phyloP scores from a whole-genome alignment of 345 rosid genomes.

The Kandelia obovata region DNA sequence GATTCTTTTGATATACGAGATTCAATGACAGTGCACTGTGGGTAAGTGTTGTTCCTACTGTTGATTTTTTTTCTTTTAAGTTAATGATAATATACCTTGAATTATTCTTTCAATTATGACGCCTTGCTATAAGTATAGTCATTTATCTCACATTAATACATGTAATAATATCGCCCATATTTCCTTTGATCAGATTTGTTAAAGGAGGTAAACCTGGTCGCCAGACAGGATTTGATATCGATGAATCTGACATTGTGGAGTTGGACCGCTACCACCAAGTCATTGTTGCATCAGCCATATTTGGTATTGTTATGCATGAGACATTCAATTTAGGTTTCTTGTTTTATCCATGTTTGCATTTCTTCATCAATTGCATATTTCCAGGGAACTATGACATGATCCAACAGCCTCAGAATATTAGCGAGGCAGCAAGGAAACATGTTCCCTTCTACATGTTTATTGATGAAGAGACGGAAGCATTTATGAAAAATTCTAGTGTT shows the following conservation, averaged over 20 bases:
- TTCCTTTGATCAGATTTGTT: slow-evolving; percentile 48
- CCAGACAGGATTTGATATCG: slow-evolving; percentile 77
- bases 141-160: slow-evolving; percentile 7
- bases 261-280: slow-evolving; percentile 59
- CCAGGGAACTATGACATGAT: slow-evolving; percentile 79
- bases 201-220: slow-evolving; percentile 68
- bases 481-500: slow-evolving; percentile 52
- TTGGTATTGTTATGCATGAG: slow-evolving; percentile 49
- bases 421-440: slow-evolving; percentile 55
- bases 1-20: slow-evolving; percentile 65
- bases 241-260: slow-evolving; percentile 61
- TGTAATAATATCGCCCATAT: slow-evolving; percentile 5
- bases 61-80: neutral
- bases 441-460: slow-evolving; percentile 85
- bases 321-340: neutral
- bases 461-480: slow-evolving; percentile 80
- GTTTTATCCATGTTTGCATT: slow-evolving; percentile 9
- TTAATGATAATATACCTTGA: neutral
- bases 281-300: slow-evolving; percentile 87
- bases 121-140: neutral
- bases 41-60: slow-evolving; percentile 43
- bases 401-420: slow-evolving; percentile 67
- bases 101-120: neutral
- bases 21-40: slow-evolving; percentile 85
- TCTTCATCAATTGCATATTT: slow-evolving; percentile 18